Conservation (phyloP, 495 filamentous ascomycete genomes). For the Neurospora hispaniola region DNA sequence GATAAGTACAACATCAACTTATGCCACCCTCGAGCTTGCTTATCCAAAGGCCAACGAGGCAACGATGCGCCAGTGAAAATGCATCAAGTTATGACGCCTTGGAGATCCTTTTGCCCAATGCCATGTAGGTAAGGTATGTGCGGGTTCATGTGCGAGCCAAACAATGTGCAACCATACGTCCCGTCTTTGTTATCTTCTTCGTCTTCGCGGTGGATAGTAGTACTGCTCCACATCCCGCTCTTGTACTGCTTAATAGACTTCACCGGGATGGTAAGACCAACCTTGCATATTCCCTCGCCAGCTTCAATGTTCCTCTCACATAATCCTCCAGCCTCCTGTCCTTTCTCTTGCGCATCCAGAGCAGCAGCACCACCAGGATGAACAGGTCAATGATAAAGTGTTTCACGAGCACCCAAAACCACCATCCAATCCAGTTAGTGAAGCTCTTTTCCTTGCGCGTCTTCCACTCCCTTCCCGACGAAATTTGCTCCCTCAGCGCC, state of each 20-base stretch:
- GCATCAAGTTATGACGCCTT: background rate
- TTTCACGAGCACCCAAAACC: conserved; percentile 57
- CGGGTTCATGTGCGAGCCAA: background rate
- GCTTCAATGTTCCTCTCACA: conserved; percentile 52
- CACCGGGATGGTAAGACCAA: conserved; percentile 43
- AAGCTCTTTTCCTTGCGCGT: conserved; percentile 44
- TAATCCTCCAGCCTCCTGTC: conserved; percentile 70
- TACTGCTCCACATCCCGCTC: background rate
- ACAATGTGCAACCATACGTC: background rate
- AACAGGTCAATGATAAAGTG: conserved; percentile 64
- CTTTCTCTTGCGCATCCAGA: conserved; percentile 71
- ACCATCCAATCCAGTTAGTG: conserved; percentile 61
- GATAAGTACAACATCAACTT: background rate
- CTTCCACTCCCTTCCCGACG: conserved; percentile 49
- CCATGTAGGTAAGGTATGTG: background rate
- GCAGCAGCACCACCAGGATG: conserved; percentile 55
- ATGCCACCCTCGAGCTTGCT: background rate
- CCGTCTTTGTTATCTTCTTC: background rate
- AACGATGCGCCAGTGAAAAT: background rate
- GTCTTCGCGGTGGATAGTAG: background rate
- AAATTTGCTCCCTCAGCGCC: conserved; percentile 86
- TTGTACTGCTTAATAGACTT: conserved; percentile 6
- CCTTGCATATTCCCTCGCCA: conserved; percentile 48
- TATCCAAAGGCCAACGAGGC: background rate
- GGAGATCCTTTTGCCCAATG: background rate